Percentiles rank a stretch among this genome's conserved stretches.
Conservation (phyloP, 208 protist species). For the Crithidia fasciculata region DNA sequence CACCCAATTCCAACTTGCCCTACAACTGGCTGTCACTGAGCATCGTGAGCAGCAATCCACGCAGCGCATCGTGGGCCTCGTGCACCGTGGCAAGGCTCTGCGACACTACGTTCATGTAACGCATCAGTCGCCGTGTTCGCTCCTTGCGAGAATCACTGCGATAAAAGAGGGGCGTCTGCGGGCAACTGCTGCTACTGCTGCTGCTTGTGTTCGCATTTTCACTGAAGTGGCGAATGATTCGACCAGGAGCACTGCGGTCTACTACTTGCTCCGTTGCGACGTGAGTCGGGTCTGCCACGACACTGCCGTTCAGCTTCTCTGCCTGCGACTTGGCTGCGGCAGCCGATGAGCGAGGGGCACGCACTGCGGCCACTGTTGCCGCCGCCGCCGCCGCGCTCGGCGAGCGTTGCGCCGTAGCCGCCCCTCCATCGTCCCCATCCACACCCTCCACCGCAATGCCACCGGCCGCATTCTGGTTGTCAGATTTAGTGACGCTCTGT, state of each 20-base stretch:
- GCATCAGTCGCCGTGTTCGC: conserved; percentile 50
- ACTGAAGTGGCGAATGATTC: no score
- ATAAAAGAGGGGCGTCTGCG: conserved; percentile 19
- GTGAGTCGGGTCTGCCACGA: no score
- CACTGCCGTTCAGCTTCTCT: neutral
- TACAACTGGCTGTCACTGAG: conserved; percentile 57
- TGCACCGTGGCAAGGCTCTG: conserved; percentile 41
- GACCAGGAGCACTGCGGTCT: no score
- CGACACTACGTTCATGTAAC: conserved; percentile 59
- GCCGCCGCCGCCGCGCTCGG: no score
- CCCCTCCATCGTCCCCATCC: neutral
- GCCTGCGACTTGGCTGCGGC: neutral
- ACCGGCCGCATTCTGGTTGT: no score
- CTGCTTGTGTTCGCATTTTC: neutral
- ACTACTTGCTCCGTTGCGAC: neutral
- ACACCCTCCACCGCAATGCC: neutral
- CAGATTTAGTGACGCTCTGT: no score
- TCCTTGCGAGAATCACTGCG: conserved; percentile 39
- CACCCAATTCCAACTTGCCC: neutral
- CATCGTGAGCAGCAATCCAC: conserved; percentile 65
- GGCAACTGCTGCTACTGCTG: conserved; percentile 30
- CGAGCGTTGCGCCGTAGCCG: neutral
- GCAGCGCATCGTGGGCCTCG: conserved; percentile 56
- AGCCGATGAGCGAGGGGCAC: neutral
- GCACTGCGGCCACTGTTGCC: neutral